phyloP scores from a whole-genome alignment of 768 basidiomycete genomes.

The Hericium coralloides region DNA sequence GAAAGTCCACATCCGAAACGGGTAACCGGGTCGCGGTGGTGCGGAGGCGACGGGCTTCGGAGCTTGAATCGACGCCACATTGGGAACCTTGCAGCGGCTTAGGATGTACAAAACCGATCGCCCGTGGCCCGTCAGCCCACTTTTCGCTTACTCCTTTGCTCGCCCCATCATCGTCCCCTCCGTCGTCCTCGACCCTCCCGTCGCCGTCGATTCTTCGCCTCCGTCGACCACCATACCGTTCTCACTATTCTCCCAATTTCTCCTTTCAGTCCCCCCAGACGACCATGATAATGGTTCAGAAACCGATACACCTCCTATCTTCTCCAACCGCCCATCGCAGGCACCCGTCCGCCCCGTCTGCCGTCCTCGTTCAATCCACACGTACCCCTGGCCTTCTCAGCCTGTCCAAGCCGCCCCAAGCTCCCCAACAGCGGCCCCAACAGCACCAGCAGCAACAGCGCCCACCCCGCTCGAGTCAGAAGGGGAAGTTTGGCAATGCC shows the following conservation, averaged over 20 bases:
- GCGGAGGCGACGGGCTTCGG: conserved; percentile 1
- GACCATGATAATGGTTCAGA: conserved; percentile 35
- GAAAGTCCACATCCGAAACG: neutral
- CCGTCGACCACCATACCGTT: conserved; percentile 4
- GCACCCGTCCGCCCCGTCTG: conserved; percentile 61
- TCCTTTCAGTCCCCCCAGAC: conserved; percentile 2
- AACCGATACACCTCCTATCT: conserved; percentile 24
- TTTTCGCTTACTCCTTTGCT: neutral
- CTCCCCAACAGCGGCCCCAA: conserved; percentile 26
- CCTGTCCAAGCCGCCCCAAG: conserved; percentile 47
- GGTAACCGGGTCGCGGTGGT: too few species aligned
- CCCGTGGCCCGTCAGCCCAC: conserved; percentile 8
- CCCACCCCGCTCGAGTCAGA: conserved; percentile 27
- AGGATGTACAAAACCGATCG: neutral
- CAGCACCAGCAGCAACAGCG: conserved; percentile 28
- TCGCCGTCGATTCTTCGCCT: conserved; percentile 15
- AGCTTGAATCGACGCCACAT: conserved; percentile 11
- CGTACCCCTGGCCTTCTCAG: conserved; percentile 66
- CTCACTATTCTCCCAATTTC: conserved; percentile 4
- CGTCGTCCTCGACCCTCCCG: conserved; percentile 17
- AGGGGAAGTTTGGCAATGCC: conserved; percentile 21
- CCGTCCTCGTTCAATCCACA: conserved; percentile 63
- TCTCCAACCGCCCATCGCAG: conserved; percentile 40
- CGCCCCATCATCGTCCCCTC: neutral
- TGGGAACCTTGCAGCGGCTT: conserved; percentile 6